These are phyloP conservation scores for Lachancea sp. DNA, from an alignment of 805 yeast species.

Conservation along the genomic window DNA sequence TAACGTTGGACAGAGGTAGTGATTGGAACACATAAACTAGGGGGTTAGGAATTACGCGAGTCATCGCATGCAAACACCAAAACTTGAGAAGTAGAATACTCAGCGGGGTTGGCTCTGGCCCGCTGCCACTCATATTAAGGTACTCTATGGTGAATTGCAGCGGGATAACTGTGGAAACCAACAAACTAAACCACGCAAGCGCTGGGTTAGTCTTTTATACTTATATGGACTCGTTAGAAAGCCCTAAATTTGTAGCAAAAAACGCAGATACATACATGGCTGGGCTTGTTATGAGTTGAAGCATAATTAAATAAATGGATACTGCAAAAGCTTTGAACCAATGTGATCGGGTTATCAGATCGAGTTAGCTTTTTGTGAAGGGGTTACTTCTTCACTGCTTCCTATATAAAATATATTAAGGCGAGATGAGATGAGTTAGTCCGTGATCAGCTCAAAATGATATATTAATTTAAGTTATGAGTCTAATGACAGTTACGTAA, in stretches of 20 bases:
- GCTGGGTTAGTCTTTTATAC: neutral
- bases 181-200: neutral
- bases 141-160: constrained; percentile 22
- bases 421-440: constrained; percentile 4
- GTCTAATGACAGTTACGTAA: no score
- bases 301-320: neutral
- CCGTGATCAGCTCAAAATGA: neutral
- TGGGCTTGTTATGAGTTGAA: constrained; percentile 7
- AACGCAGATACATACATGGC: constrained; percentile 3
- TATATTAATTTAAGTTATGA: no score
- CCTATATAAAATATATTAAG: neutral
- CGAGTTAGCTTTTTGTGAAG: no score
- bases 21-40: constrained; percentile 7
- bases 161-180: constrained; percentile 20
- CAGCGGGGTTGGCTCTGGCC: neutral
- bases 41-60: constrained; percentile 7
- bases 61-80: constrained; percentile 11
- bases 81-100: constrained; percentile 7
- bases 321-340: no score
- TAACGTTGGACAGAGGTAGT: constrained; percentile 7
- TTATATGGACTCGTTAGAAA: neutral
- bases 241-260: neutral
- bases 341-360: no score
- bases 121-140: constrained; percentile 1
- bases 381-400: no score